phyloP scores from a whole-genome alignment of 164 flowering plant genomes.

The Taxillus chinensis region DNA sequence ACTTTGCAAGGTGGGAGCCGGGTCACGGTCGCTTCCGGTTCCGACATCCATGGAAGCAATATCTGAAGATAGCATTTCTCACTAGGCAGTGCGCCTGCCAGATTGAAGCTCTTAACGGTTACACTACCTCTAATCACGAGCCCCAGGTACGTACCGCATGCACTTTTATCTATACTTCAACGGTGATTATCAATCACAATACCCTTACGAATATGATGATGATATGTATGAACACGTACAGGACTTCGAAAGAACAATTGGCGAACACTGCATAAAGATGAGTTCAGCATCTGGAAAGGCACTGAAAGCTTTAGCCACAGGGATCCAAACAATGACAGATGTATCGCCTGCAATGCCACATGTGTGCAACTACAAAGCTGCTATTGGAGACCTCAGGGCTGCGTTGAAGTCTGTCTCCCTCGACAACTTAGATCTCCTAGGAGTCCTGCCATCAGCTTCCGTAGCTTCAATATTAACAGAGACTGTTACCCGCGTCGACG shows the following conservation, averaged over 20 bases:
- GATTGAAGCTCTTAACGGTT: not conserved
- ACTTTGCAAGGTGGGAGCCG: constrained; percentile 32
- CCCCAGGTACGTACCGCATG: constrained; percentile 23
- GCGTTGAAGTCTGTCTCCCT: constrained; percentile 13
- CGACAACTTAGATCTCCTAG: constrained; percentile 17
- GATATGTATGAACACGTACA: not conserved
- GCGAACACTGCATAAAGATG: constrained; percentile 27
- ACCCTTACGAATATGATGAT: constrained; percentile 10
- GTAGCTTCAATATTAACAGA: constrained; percentile 30
- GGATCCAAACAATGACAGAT: constrained; percentile 31
- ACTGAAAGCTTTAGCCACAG: constrained; percentile 24
- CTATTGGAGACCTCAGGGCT: constrained; percentile 21
- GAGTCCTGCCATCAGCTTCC: constrained; percentile 26
- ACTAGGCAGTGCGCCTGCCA: not conserved
- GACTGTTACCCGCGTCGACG: constrained; percentile 25
- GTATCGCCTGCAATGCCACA: constrained; percentile 17
- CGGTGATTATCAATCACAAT: too few species aligned
- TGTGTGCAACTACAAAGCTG: constrained; percentile 21
- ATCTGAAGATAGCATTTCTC: not conserved
- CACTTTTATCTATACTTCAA: too few species aligned
- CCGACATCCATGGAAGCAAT: not conserved
- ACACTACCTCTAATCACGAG: constrained; percentile 3
- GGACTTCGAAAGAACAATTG: constrained; percentile 18
- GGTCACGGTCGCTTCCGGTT: not conserved
- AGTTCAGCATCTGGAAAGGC: constrained; percentile 38